phyloP scores from a whole-genome alignment of 2,329 filamentous ascomycete genomes.

The Penicillium sp. region DNA sequence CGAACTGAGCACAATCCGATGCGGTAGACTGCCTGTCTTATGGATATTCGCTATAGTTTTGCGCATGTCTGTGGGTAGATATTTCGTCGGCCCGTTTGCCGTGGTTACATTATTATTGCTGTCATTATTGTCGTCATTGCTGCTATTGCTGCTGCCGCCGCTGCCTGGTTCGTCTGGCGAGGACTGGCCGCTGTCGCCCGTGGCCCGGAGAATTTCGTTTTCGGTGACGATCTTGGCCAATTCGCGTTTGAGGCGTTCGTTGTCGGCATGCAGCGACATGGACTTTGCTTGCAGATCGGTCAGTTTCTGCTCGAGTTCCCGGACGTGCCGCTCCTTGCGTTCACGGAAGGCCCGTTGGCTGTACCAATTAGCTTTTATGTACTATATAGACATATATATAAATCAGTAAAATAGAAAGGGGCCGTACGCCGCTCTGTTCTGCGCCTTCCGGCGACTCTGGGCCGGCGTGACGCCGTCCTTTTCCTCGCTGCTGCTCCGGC shows the following conservation, averaged over 20 bases:
- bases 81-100: constrained; percentile 65
- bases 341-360: constrained; percentile 96
- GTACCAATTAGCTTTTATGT: not conserved
- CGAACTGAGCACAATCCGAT: constrained; percentile 65
- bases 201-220: constrained; percentile 87
- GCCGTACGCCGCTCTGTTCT: constrained; percentile 68
- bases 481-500: constrained; percentile 51
- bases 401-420: not conserved
- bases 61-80: constrained; percentile 69
- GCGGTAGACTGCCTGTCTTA: constrained; percentile 47
- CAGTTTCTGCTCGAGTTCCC: constrained; percentile 85
- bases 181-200: constrained; percentile 27
- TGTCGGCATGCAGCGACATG: constrained; percentile 70
- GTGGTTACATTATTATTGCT: constrained; percentile 34
- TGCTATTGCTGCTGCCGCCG: no score
- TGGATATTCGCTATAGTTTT: constrained; percentile 55
- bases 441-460: constrained; percentile 62
- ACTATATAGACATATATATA: no score
- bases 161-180: not conserved
- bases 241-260: constrained; percentile 79
- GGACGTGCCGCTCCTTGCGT: constrained; percentile 90
- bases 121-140: not conserved
- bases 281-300: constrained; percentile 71
- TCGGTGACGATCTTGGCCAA: constrained; percentile 81
- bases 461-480: constrained; percentile 53